Base-by-base conservation (phyloP, 2,329 filamentous ascomycete species). In the Xylariaceae sp. region DNA sequence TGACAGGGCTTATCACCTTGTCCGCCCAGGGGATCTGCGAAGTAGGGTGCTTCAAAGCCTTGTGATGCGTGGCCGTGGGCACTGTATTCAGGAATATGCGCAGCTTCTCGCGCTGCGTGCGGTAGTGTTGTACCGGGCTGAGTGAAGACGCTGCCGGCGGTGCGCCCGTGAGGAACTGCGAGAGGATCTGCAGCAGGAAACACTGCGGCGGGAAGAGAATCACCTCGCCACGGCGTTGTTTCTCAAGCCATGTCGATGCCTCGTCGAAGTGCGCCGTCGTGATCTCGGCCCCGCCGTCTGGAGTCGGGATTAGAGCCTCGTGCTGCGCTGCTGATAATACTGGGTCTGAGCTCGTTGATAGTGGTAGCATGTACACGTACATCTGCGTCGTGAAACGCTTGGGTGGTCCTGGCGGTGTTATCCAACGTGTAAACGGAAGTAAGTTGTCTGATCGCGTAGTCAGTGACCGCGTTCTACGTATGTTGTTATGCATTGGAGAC, bases 311-410 rank as follows among this genome's bases (percentile, higher is more conserved):
- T 66, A 83, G 79, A 63, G 81, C 85, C 69, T 82, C 82, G 61
- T 65, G 76, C 68, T 66, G 78, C 71, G 64, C 78, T 63, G 43
- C 75, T 45, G 62, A 75, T 59, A 69, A 74, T 6, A 65, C 60
- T 1, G 66, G 55, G 46, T 71, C 68, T 12, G 56, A 21, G 24
- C 48, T 48, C 2, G 60, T 57, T 7, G 67, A 64, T 1, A 87
- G 75, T 0, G 92, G 92, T 2, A 97, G 81, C 74, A 96, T 88
- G 75, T 96, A 96, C 9, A 98, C 74, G 75, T 98, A 99, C 94
- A 98, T 98, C 71, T 97, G 93, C 0, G 94, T 97, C 0, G 90
- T 91, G 76, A 96, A 99, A 41, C 95, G 84, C 66, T 88, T 91
- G 0, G 87, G 83, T 1, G 88, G 78, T 60, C 84, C 86, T 0